Evolutionary conservation across 2,329 filamentous ascomycete genomes (phyloP), one percentile per base, ranked within the genome.

Genomic region (Ambrosiella cleistominuta): DNA sequence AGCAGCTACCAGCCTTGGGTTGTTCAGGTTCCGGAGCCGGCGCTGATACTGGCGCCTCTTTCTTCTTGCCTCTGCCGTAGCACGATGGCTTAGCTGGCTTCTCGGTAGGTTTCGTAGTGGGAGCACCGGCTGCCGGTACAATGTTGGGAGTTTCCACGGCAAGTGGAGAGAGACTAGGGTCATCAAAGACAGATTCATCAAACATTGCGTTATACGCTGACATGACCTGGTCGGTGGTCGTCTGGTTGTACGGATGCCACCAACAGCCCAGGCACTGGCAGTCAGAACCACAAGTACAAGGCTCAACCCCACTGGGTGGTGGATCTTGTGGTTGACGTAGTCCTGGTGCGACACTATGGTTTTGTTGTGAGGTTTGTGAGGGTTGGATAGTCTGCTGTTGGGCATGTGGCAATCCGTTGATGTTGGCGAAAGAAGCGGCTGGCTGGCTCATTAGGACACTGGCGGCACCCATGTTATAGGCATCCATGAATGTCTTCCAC

Each of bases 231-330:
- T 71, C 72, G 61, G 72, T 75, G 55, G 78, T 85, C 19, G 81
- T 78, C 7, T 79, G 73, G 63, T 86, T 86, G 64, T 81, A 83
- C 11, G 83, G 81, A 66, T 86, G 82, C 1, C 78, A 79, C 4
- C 80, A 74, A 65, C 83, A 87, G 9, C 82, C 83, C 40, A 86
- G 71, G 65, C 83, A 87, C 63, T 81, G 75, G 63, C 83, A 87
- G 36, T 71, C 71, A 57, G 82, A 78, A 17, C 83, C 83, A 64
- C 83, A 87, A 53, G 73, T 72, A 64, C 83, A 87, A 57, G 68
- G 70, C 51, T 70, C 70, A 57, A 66, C 70, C 17, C 67, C 72
- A 63, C 67, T 65, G 65, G 44, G 66, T 66, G 44, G 63, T 61
- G 62, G 54, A 62, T 27, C 53, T 27, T 47, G 57, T 50, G 27